Evolutionary conservation across 805 yeast genomes (phyloP).

Genomic region (Yamadazyma paraphyllophila): DNA sequence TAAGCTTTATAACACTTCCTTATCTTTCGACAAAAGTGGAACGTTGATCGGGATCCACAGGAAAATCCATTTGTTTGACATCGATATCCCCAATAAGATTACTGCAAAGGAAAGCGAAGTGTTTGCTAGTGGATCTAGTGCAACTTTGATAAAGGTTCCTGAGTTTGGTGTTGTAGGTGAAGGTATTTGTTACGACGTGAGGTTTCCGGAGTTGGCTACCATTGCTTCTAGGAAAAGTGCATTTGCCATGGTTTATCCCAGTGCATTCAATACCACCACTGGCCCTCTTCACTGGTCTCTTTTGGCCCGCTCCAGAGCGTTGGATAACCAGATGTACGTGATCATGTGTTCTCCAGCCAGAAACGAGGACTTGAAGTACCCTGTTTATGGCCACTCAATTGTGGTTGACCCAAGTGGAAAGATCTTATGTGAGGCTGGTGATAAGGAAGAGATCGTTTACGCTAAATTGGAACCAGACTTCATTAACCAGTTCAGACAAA

Average conservation of each 20-base stretch:
- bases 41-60: conserved; percentile 72
- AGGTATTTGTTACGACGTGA: conserved; percentile 71
- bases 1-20: conserved; percentile 28
- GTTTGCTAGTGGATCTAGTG: conserved; percentile 68
- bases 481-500: conserved; percentile 55
- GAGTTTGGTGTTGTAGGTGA: conserved; percentile 65
- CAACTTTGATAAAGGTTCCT: conserved; percentile 63
- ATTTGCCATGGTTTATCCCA: conserved; percentile 69
- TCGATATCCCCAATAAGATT: conserved; percentile 79
- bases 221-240: conserved; percentile 58
- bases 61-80: conserved; percentile 84
- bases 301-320: conserved; percentile 62
- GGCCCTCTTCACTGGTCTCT: conserved; percentile 76
- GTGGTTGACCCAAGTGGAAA: conserved; percentile 64
- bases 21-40: conserved; percentile 62
- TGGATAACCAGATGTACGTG: conserved; percentile 65
- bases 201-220: conserved; percentile 70
- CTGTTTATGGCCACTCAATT: conserved; percentile 66
- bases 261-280: conserved; percentile 73
- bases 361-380: conserved; percentile 54
- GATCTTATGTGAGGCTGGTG: conserved; percentile 70
- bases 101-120: conserved; percentile 74
- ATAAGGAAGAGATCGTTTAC: conserved; percentile 70
- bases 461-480: conserved; percentile 68
- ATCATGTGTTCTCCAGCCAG: conserved; percentile 82